phyloP scores from a whole-genome alignment of 176 grass and related monocot genomes.

The Hsuehochloa calcarea region DNA sequence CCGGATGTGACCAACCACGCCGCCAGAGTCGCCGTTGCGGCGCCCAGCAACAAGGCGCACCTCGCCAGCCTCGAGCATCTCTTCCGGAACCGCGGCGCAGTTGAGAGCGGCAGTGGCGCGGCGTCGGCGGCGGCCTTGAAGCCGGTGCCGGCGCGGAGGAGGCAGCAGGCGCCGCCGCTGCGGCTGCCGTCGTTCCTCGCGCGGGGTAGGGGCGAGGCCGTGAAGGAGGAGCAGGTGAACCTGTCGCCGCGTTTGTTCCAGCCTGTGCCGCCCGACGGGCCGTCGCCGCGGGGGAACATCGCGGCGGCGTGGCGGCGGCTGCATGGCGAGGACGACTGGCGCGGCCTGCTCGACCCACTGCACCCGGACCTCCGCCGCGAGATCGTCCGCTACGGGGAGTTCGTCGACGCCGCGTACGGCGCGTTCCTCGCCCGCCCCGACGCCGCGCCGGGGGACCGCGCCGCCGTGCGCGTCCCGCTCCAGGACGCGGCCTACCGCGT shows the following conservation, averaged over 20 bases:
- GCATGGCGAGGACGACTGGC: constrained; percentile 44
- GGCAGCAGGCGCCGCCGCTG: constrained; percentile 34
- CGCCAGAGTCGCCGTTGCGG: not conserved
- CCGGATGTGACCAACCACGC: not conserved
- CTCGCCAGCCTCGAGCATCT: constrained; percentile 45
- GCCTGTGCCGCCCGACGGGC: constrained; percentile 35
- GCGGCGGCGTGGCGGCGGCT: constrained; percentile 31
- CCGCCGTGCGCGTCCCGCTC: constrained; percentile 21
- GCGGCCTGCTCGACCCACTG: constrained; percentile 55
- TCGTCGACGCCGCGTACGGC: constrained; percentile 58
- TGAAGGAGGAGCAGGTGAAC: not conserved
- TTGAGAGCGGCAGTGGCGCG: not conserved
- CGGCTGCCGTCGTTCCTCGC: constrained; percentile 47
- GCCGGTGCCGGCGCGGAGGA: not conserved
- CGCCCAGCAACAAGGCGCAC: constrained; percentile 26
- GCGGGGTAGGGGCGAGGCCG: not conserved
- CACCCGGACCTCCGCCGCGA: constrained; percentile 65
- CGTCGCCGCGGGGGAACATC: constrained; percentile 54
- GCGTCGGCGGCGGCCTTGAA: not conserved
- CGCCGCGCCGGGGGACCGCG: constrained; percentile 14
- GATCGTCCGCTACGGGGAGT: constrained; percentile 62
- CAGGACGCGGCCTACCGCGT: constrained; percentile 50
- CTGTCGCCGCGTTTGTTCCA: constrained; percentile 45
- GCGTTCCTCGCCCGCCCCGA: constrained; percentile 45
- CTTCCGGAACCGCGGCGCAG: constrained; percentile 39